phyloP scores from a whole-genome alignment of 345 rosid genomes.

The Erodium maritimum region DNA sequence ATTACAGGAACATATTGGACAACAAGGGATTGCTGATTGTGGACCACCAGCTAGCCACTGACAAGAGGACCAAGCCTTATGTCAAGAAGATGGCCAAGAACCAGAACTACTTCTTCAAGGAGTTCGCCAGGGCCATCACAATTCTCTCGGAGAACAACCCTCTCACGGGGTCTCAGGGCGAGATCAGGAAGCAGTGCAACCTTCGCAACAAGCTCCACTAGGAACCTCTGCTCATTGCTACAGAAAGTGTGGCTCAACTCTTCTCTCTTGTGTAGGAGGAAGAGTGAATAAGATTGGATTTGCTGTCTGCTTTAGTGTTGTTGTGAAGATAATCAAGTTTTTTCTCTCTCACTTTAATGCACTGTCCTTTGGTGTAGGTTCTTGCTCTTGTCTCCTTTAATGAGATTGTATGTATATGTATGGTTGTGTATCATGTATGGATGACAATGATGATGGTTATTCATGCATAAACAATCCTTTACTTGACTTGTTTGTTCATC shows the following conservation, averaged over 20 bases:
- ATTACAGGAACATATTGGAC: constrained; percentile 89
- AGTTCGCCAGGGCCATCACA: constrained; percentile 76
- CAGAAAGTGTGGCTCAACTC: background rate
- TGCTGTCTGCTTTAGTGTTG: background rate
- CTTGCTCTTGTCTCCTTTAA: background rate
- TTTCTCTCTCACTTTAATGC: background rate
- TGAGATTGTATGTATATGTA: constrained; percentile 6
- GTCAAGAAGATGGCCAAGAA: constrained; percentile 96
- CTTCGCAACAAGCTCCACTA: constrained; percentile 75
- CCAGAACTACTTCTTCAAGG: constrained; percentile 86
- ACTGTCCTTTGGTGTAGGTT: constrained; percentile 2
- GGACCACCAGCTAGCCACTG: constrained; percentile 83
- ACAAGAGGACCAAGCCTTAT: constrained; percentile 73
- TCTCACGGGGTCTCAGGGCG: constrained; percentile 79
- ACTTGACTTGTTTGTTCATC: background rate
- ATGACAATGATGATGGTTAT: constrained; percentile 7
- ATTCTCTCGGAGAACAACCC: constrained; percentile 89
- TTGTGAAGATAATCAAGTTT: background rate
- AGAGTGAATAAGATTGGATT: constrained; percentile 25
- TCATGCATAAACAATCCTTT: constrained; percentile 9
- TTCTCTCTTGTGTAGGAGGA: constrained; percentile 11
- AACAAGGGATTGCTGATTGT: constrained; percentile 79
- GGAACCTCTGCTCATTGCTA: background rate
- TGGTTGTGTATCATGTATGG: constrained; percentile 22
- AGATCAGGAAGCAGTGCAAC: constrained; percentile 83